Evolutionary conservation across 75 land plant species (phyloP).

Genomic region (Isoetes taiwanensis): DNA sequence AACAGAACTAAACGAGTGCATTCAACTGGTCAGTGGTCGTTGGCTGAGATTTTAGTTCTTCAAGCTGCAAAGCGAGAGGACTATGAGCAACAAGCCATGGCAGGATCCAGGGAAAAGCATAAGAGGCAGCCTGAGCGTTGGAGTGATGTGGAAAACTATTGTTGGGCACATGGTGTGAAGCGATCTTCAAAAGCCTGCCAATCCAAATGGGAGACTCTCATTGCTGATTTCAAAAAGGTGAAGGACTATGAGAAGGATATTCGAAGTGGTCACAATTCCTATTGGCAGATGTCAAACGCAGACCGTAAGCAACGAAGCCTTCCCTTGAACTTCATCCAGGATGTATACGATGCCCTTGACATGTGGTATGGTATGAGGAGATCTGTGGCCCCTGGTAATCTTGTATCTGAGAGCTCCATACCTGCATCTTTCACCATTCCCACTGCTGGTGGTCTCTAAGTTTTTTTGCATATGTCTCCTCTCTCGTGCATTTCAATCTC

Average conservation of each 20-base stretch:
- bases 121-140: conserved; percentile 11
- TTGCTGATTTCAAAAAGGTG: conserved; percentile 14
- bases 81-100: conserved; percentile 2
- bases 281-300: conserved; percentile 12
- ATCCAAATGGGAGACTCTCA: conserved; percentile 17
- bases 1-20: too few species aligned
- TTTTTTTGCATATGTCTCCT: too few species aligned
- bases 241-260: conserved; percentile 14
- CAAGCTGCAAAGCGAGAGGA: conserved; percentile 19
- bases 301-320: conserved; percentile 13
- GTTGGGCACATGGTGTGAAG: conserved; percentile 16
- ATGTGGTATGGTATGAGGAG: conserved; percentile 13
- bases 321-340: conserved; percentile 8
- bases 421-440: too few species aligned
- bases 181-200: conserved; percentile 15
- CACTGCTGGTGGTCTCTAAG: too few species aligned
- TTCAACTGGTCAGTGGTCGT: conserved; percentile 10
- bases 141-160: conserved; percentile 18
- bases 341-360: conserved; percentile 8
- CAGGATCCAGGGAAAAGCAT: conserved; percentile 8
- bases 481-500: too few species aligned
- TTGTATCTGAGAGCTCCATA: conserved; percentile 13
- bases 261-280: conserved; percentile 7
- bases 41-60: conserved; percentile 14
- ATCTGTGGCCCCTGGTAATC: conserved; percentile 12